Evolutionary conservation across 192 early-diverging fungal genomes (phyloP), one percentile per base, ranked within the genome.

Genomic region (Mortierella claussenii): DNA sequence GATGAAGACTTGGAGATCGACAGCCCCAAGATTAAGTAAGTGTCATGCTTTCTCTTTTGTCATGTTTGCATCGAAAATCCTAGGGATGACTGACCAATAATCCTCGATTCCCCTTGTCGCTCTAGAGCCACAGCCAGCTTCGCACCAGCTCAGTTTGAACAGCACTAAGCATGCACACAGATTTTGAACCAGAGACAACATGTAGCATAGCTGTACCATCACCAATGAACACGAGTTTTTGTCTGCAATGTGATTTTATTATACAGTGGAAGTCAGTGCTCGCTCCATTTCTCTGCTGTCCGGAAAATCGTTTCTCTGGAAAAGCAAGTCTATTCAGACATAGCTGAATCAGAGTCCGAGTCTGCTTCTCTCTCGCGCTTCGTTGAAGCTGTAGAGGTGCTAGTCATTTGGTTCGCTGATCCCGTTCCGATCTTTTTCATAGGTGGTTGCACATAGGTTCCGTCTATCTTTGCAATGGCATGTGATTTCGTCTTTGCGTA

Each of bases 401-500:
- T 34, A 13, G 32, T 55, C 37, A 40, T 40, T 32, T 60, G 58
- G 28, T 60, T 59, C 24, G 56, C 24, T 51, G 58, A 60, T 47
- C 44, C 56, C 36, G 54, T 55, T 28, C 56, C 70, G 0, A 60
- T 34, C 15, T 54, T 75, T 47, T 75, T 75, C 63, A 75, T 60
- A 2, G 70, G 70, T n/a, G 63, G 40, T 42, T 57, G 62, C 55
- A 54, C 65, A 51, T 60, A 75, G 1, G 70, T 89, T 28, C 92
- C 93, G 55, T 94, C 92, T 31, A 86, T 57, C 59, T 90, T 83
- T 48, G 87, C 88, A 18, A 94, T 80, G 3, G 86, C 91, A 56
- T 92, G 85, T 60, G 92, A 94, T 76, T 89, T 93, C 24, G 83
- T 68, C 78, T 90, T 91, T 56, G 90, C 89, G 66, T 93, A 95